Conservation (phyloP, 2,329 filamentous ascomycete genomes). For the Didymella sp. region DNA sequence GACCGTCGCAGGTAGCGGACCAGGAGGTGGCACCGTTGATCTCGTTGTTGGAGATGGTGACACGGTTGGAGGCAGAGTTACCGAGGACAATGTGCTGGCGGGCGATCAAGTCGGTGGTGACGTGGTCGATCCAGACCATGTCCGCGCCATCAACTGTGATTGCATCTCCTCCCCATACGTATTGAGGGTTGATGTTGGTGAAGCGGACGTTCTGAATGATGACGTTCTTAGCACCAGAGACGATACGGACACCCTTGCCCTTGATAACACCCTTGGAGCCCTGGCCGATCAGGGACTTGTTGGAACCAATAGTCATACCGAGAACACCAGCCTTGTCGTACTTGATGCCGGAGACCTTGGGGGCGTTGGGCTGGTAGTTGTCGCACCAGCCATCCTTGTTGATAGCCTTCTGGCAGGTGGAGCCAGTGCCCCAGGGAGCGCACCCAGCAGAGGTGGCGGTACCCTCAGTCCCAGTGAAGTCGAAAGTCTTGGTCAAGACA, state of each 20-base stretch:
- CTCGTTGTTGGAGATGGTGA: constrained; percentile 67
- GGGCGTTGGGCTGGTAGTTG: constrained; percentile 64
- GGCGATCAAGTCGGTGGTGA: constrained; percentile 62
- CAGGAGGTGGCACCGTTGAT: constrained; percentile 63
- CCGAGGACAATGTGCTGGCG: constrained; percentile 68
- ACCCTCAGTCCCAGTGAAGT: constrained; percentile 65
- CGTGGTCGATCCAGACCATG: constrained; percentile 39
- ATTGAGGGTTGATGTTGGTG: constrained; percentile 50
- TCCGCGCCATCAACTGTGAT: constrained; percentile 42
- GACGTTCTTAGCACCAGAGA: constrained; percentile 57
- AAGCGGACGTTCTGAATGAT: constrained; percentile 58
- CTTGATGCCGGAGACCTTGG: constrained; percentile 52
- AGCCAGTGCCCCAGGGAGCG: constrained; percentile 59
- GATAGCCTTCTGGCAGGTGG: constrained; percentile 66
- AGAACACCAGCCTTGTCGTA: constrained; percentile 61
- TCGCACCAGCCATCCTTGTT: constrained; percentile 63
- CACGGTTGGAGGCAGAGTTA: constrained; percentile 59
- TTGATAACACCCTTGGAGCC: constrained; percentile 63
- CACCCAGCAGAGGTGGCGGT: constrained; percentile 62
- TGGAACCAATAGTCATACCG: constrained; percentile 61
- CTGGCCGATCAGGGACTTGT: constrained; percentile 65
- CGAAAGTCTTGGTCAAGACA: constrained; percentile 62
- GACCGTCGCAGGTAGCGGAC: constrained; percentile 64
- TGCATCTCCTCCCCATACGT: constrained; percentile 48
- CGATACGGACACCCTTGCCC: constrained; percentile 63